A percentile compares a stretch with the other conserved stretches of the same genome.
These are phyloP conservation scores for Omphalotus olearius DNA, from an alignment of 1,284 basidiomycete species.

Conservation along the genomic window DNA sequence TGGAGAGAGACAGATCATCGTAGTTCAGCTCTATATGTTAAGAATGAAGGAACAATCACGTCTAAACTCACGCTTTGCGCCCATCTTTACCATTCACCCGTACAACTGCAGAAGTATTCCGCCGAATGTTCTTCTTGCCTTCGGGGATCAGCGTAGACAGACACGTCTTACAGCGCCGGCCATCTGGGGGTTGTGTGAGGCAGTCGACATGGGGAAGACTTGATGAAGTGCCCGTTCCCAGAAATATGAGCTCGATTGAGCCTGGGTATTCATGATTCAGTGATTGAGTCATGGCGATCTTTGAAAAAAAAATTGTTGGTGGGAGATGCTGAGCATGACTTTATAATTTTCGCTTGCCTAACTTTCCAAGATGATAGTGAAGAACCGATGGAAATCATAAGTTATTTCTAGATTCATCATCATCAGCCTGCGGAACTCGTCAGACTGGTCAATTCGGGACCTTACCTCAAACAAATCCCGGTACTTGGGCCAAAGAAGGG, in stretches of 20 bases:
- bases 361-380: background rate
- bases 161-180: slow-evolving; percentile 52
- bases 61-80: slow-evolving; percentile 9
- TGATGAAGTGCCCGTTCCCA: slow-evolving; percentile 74
- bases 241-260: slow-evolving; percentile 59
- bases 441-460: no score
- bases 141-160: slow-evolving; percentile 58
- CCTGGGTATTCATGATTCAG: no score
- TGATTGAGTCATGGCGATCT: no score
- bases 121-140: slow-evolving; percentile 70
- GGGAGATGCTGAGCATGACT: no score
- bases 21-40: background rate
- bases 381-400: background rate
- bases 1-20: background rate
- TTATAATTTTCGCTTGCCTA: no score
- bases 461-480: no score
- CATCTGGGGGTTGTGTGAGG: slow-evolving; percentile 51
- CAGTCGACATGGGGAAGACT: slow-evolving; percentile 64
- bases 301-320: no score
- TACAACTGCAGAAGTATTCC: slow-evolving; percentile 71
- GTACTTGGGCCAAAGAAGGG: background rate
- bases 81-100: slow-evolving; percentile 49
- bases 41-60: background rate
- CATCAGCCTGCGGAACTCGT: background rate
- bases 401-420: background rate